These are phyloP conservation scores for Asterella californica DNA, from an alignment of 225 moss, liverwort and hornwort genomes.

Conservation along the genomic window DNA sequence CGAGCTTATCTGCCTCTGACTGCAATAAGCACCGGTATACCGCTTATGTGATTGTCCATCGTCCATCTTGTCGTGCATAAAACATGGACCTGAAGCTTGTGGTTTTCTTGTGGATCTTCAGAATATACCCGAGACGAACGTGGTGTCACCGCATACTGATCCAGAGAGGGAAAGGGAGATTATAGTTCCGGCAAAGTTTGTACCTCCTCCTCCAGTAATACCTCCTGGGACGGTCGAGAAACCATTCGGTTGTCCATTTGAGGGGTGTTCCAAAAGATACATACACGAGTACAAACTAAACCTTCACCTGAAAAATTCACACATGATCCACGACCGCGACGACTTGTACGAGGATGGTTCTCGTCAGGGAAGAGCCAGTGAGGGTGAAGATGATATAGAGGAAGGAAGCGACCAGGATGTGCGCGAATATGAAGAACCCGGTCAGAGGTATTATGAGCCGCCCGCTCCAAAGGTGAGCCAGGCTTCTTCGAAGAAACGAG, in stretches of 20 bases:
- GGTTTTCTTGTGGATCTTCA: conserved; percentile 41
- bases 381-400: conserved; percentile 75
- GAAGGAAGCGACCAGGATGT: conserved; percentile 57
- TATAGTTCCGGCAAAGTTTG: conserved; percentile 28
- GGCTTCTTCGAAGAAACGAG: conserved; percentile 32
- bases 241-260: conserved; percentile 81
- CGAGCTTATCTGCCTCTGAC: background rate
- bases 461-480: conserved; percentile 23
- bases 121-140: conserved; percentile 61
- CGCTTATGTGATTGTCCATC: background rate
- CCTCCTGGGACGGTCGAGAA: conserved; percentile 44
- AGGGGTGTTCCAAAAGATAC: conserved; percentile 82
- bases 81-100: background rate
- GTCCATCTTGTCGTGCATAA: background rate
- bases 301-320: conserved; percentile 84
- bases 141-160: conserved; percentile 51
- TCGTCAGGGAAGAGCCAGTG: conserved; percentile 46
- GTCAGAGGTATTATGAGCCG: conserved; percentile 35
- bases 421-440: conserved; percentile 32
- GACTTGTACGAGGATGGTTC: conserved; percentile 41
- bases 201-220: conserved; percentile 9
- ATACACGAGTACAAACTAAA: conserved; percentile 96
- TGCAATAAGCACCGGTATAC: background rate
- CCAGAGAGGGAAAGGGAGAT: conserved; percentile 43
- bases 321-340: conserved; percentile 53